phyloP scores from a whole-genome alignment of 495 filamentous ascomycete genomes.

The Xylaria palmicola region DNA sequence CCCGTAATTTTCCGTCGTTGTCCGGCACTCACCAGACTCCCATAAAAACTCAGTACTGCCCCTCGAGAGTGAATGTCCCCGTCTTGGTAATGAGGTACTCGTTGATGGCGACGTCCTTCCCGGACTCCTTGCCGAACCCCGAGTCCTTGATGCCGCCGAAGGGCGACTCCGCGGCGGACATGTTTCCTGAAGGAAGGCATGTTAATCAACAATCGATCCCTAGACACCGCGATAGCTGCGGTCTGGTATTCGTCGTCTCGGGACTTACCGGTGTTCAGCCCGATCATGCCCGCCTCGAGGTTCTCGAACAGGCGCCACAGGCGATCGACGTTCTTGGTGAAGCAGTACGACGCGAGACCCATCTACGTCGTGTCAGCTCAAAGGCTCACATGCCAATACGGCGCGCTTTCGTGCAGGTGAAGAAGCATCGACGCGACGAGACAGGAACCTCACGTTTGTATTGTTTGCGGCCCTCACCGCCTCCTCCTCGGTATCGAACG shows the following conservation, averaged over 20 bases:
- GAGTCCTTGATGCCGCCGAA: constrained; percentile 77
- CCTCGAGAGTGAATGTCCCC: constrained; percentile 62
- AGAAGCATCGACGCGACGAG: neutral
- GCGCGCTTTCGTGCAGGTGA: neutral
- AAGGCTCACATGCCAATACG: neutral
- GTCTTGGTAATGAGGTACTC: constrained; percentile 75
- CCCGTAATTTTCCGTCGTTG: neutral
- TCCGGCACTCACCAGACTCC: too few species aligned
- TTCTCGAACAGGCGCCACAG: constrained; percentile 72
- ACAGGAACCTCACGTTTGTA: constrained; percentile 45
- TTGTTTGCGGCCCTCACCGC: constrained; percentile 61
- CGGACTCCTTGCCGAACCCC: constrained; percentile 74
- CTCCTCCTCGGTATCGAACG: constrained; percentile 70
- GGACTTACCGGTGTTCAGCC: constrained; percentile 60
- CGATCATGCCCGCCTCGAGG: constrained; percentile 76
- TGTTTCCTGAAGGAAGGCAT: constrained; percentile 43
- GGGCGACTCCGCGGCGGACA: constrained; percentile 67
- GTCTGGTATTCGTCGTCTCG: neutral
- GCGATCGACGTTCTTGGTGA: constrained; percentile 71
- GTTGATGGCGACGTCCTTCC: constrained; percentile 67
- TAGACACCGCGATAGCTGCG: too few species aligned
- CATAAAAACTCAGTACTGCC: constrained; percentile 43
- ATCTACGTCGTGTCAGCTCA: constrained; percentile 37
- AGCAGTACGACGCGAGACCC: constrained; percentile 70
- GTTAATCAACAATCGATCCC: too few species aligned